phyloP scores from a whole-genome alignment of 352 stramenopile species.

The Discostella stelligera region DNA sequence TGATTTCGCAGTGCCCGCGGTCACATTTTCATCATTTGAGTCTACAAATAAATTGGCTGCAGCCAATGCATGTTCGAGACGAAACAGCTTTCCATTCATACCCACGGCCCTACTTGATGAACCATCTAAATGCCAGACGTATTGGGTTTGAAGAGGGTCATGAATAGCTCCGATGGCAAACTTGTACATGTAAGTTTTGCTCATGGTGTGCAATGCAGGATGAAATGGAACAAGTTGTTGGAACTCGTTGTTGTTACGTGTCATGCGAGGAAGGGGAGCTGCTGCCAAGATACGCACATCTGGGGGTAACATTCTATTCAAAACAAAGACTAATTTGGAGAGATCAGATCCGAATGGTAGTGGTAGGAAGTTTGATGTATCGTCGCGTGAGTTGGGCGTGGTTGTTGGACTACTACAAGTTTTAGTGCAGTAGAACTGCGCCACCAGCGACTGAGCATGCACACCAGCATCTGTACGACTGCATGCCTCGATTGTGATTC shows the following conservation, averaged over 20 bases:
- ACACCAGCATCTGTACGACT: conserved; percentile 78
- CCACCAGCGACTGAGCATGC: conserved; percentile 65
- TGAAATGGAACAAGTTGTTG: conserved; percentile 59
- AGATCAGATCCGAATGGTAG: conserved; percentile 68
- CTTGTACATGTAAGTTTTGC: conserved; percentile 77
- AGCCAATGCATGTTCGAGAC: conserved; percentile 38
- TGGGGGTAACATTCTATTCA: conserved; percentile 76
- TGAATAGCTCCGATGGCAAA: conserved; percentile 60
- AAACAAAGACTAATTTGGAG: conserved; percentile 62
- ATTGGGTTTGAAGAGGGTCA: conserved; percentile 57
- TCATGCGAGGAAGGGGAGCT: conserved; percentile 34
- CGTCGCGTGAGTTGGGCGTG: conserved; percentile 35
- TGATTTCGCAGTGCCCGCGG: conserved; percentile 11
- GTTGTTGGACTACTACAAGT: neutral
- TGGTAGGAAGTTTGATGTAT: conserved; percentile 53
- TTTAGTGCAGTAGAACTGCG: conserved; percentile 66
- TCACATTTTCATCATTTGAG: conserved; percentile 7
- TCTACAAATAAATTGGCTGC: conserved; percentile 42
- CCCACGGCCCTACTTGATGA: conserved; percentile 48
- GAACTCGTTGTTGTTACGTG: neutral
- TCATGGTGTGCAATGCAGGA: conserved; percentile 55
- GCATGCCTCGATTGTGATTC: conserved; percentile 71
- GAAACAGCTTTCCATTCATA: conserved; percentile 53
- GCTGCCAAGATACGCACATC: conserved; percentile 68
- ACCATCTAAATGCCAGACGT: conserved; percentile 65